Base-by-base conservation (phyloP, 2,329 filamentous ascomycete species). In the Domatiomyces globalis region DNA sequence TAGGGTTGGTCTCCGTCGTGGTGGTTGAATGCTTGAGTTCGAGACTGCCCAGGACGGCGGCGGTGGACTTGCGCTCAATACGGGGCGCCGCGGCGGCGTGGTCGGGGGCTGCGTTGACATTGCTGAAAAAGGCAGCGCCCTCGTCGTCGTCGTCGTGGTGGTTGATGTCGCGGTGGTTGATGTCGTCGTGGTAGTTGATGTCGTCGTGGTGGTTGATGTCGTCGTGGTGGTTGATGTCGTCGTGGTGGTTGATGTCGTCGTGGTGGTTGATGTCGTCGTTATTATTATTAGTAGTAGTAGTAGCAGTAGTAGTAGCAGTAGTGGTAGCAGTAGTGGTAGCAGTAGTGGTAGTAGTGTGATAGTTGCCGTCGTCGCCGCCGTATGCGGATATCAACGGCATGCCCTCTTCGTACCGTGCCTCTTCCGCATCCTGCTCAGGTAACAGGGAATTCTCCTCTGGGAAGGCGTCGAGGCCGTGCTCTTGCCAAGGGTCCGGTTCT, bases 341-440 rank as follows among this genome's bases (percentile, higher is more conserved):
- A 25, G 45, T 44, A 50, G 49, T 51, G 19, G 20, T 27, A 43
- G 5, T 20, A 25, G 43, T 18, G 22, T 48, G 27, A 15, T 46
- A 19, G 5, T 45, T 27, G 39, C 18, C 15, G 7, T 48, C 15
- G 8, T 45, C 45, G 3, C 5, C 8, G 36, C 33, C 39, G 29
- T 19, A n/a, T 12, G 33, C 33, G 5, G 33, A 39, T 8, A 61
- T 56, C 18, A 61, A 43, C 48, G 59, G 59, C 8, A 61, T 15
- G 3, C 59, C 58, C 49, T 61, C 59, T 18, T 61, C 58, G 19
- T 54, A 61, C 8, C 59, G 55, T 43, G 45, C 22, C 6, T 47
- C 45, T 2, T 47, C 45, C 8, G 45, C 20, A 33, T 20, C 22
- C n/a, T 20, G 4, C 4, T 33, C 29, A 5, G 29, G 29, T 7